Percentiles rank a stretch among this genome's conserved stretches.
phyloP scores from a whole-genome alignment of 441 rosid genomes.

The Pelargonium australe region DNA sequence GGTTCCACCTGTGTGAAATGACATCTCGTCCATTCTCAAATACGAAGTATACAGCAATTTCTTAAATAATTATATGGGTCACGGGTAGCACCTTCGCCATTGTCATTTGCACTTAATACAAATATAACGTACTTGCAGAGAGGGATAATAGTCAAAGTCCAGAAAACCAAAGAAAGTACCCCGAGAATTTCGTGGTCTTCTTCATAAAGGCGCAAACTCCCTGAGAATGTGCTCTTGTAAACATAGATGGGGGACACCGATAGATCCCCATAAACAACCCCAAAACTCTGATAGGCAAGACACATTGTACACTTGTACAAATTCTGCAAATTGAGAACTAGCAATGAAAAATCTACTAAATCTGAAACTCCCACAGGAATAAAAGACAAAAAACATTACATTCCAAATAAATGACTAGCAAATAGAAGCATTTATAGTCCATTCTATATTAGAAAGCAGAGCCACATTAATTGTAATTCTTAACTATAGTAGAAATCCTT shows the following conservation, averaged over 20 bases:
- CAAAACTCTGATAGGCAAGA: conserved; percentile 80
- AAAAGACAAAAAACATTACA: neutral
- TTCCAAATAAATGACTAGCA: neutral
- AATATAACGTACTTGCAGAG: conserved; percentile 84
- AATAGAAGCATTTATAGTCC: neutral
- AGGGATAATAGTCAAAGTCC: conserved; percentile 90
- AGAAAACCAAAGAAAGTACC: conserved; percentile 83
- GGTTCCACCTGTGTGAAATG: conserved; percentile 61
- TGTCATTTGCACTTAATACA: conserved; percentile 87
- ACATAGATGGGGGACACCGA: conserved; percentile 91
- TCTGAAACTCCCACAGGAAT: too few species aligned
- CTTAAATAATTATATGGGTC: neutral
- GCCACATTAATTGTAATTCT: neutral
- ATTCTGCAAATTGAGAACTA: neutral
- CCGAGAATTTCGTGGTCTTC: conserved; percentile 85
- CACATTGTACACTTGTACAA: neutral
- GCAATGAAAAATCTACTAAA: too few species aligned
- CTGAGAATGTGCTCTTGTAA: conserved; percentile 87
- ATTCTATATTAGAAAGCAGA: neutral
- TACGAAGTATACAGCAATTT: neutral
- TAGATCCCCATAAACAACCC: conserved; percentile 92
- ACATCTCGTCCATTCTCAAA: neutral
- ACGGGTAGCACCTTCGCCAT: conserved; percentile 67
- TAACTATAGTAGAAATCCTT: too few species aligned
- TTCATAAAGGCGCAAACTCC: conserved; percentile 67